A percentile compares a stretch with the other conserved stretches of the same genome.
Conservation (phyloP, 768 basidiomycete genomes). For the Polyporus arcularius region DNA sequence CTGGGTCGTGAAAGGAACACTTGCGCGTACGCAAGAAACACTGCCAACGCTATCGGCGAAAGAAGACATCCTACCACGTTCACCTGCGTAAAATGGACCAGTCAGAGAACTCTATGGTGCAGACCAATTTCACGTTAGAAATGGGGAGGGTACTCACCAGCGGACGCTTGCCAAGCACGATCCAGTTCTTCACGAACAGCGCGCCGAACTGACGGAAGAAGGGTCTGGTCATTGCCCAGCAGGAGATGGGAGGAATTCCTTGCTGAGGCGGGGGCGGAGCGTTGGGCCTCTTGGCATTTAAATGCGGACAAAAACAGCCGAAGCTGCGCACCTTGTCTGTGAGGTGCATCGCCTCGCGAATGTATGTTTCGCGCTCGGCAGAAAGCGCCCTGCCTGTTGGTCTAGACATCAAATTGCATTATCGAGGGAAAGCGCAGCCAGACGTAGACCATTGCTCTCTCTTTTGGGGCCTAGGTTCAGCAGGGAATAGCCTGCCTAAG, state of each 20-base stretch:
- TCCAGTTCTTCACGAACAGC: constrained; percentile 74
- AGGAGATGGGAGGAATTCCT: background rate
- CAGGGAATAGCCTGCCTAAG: too few relatives aligned
- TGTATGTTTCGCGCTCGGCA: too few relatives aligned
- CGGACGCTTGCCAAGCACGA: constrained; percentile 63
- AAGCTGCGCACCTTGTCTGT: background rate
- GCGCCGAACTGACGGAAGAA: constrained; percentile 64
- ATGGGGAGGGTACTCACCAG: constrained; percentile 47
- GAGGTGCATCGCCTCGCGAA: too few relatives aligned
- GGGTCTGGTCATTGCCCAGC: constrained; percentile 22
- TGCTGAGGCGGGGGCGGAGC: too few relatives aligned
- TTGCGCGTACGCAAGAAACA: constrained; percentile 69
- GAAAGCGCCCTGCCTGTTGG: too few relatives aligned
- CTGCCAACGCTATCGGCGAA: constrained; percentile 62
- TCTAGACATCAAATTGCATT: too few relatives aligned
- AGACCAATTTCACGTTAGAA: background rate
- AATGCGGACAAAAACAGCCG: background rate
- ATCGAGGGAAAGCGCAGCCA: too few relatives aligned
- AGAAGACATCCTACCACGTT: constrained; percentile 63
- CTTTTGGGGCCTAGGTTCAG: too few relatives aligned
- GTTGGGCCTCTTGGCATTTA: too few relatives aligned
- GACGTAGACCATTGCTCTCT: too few relatives aligned
- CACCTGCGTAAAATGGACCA: constrained; percentile 38
- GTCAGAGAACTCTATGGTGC: background rate
- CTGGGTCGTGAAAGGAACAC: constrained; percentile 57